Evolutionary conservation across 129 eudicot species (phyloP).

Genomic region (Flaveria bidentis): DNA sequence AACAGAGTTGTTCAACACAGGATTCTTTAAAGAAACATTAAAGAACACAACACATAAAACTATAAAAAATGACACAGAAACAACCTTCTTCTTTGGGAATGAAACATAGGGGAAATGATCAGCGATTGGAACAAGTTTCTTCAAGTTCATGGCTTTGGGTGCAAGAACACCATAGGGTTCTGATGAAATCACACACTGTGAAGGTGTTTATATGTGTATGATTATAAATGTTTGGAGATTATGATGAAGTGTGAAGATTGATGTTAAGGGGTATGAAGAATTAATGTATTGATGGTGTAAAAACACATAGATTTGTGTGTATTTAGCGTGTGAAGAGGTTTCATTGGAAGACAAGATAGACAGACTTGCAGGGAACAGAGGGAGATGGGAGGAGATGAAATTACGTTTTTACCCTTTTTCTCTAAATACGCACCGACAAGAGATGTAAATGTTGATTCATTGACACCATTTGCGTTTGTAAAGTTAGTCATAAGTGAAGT

Average conservation of each 20-base stretch:
- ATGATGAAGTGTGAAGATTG: constrained; percentile 5
- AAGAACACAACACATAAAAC: constrained; percentile 43
- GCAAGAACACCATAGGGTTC: constrained; percentile 19
- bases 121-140: constrained; percentile 44
- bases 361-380: constrained; percentile 20
- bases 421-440: neutral
- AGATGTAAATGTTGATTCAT: neutral
- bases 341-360: constrained; percentile 26
- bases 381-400: constrained; percentile 1
- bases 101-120: constrained; percentile 52
- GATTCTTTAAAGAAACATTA: constrained; percentile 52
- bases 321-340: constrained; percentile 2
- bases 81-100: constrained; percentile 55
- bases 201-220: constrained; percentile 11
- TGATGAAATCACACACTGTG: constrained; percentile 13
- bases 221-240: constrained; percentile 13
- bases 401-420: constrained; percentile 24
- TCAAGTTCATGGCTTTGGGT: constrained; percentile 50
- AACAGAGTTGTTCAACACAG: constrained; percentile 41
- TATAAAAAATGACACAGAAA: constrained; percentile 51
- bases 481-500: neutral
- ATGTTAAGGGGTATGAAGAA: constrained; percentile 10
- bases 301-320: constrained; percentile 4
- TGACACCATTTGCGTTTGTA: neutral
- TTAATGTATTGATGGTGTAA: constrained; percentile 4